These are phyloP conservation scores for Intubia oerlemansii DNA, from an alignment of 2,329 filamentous ascomycete species.

Conservation along the genomic window DNA sequence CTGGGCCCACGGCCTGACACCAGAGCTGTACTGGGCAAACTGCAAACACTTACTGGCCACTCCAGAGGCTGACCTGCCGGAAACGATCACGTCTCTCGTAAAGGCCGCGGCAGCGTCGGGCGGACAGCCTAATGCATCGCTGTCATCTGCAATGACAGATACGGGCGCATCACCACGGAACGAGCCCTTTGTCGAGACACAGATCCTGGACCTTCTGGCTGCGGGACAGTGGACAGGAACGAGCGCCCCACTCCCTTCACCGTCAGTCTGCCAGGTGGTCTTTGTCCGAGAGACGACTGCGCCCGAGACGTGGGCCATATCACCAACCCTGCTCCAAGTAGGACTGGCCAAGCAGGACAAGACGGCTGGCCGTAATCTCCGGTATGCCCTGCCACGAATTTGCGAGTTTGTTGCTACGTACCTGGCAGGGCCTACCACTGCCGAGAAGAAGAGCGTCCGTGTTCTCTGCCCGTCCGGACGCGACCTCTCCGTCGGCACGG, in stretches of 20 bases:
- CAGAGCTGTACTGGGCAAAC: constrained; percentile 61
- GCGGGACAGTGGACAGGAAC: constrained; percentile 7
- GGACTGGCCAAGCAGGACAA: constrained; percentile 47
- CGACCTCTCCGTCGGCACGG: constrained; percentile 60
- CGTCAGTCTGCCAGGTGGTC: constrained; percentile 14
- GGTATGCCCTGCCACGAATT: constrained; percentile 44
- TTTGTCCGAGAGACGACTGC: constrained; percentile 22
- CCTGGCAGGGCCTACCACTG: constrained; percentile 10
- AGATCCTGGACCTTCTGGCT: too few relatives aligned
- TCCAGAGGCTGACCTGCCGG: constrained; percentile 40
- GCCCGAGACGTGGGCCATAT: constrained; percentile 20
- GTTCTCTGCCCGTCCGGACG: constrained; percentile 58
- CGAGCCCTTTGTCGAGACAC: too few relatives aligned
- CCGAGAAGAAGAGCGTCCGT: constrained; percentile 19
- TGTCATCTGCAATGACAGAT: too few relatives aligned
- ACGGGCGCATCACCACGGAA: too few relatives aligned
- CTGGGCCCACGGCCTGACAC: constrained; percentile 68
- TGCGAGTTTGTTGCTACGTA: constrained; percentile 28
- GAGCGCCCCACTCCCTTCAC: neutral
- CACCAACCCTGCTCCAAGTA: constrained; percentile 26
- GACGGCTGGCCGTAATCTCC: constrained; percentile 62
- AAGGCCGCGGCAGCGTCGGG: constrained; percentile 6
- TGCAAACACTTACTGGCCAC: constrained; percentile 35
- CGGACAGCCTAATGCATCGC: too few relatives aligned
- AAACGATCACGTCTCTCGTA: constrained; percentile 25